Evolutionary conservation across 805 yeast species (phyloP).

Genomic region (Hanseniaspora mollemarum): DNA sequence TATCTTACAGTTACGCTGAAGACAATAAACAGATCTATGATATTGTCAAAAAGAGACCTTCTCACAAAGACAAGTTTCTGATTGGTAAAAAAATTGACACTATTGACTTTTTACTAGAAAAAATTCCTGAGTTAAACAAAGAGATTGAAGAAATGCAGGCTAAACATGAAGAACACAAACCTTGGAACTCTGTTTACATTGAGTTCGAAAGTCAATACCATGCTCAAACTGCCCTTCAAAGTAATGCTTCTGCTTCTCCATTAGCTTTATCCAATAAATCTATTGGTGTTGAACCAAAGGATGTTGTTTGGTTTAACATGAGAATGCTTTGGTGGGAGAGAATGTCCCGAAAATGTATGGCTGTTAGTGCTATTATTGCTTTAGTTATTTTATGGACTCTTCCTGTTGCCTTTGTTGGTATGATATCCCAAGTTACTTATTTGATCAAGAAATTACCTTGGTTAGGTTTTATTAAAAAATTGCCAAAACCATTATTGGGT

Average conservation of each 20-base stretch:
- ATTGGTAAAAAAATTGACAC: slow-evolving; percentile 55
- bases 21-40: slow-evolving; percentile 30
- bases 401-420: slow-evolving; percentile 71
- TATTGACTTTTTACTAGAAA: slow-evolving; percentile 44
- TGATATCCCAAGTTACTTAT: slow-evolving; percentile 54
- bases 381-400: slow-evolving; percentile 58
- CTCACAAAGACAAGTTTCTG: slow-evolving; percentile 33
- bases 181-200: slow-evolving; percentile 72
- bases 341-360: slow-evolving; percentile 41
- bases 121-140: slow-evolving; percentile 44
- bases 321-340: slow-evolving; percentile 75
- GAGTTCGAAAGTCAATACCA: slow-evolving; percentile 66
- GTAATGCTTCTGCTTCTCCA: slow-evolving; percentile 54
- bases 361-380: slow-evolving; percentile 44
- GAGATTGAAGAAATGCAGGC: slow-evolving; percentile 49
- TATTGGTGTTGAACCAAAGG: slow-evolving; percentile 52
- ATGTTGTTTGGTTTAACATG: slow-evolving; percentile 61
- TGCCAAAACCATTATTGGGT: slow-evolving; percentile 49
- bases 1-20: slow-evolving; percentile 19
- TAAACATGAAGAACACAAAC: slow-evolving; percentile 36
- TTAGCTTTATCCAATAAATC: slow-evolving; percentile 48
- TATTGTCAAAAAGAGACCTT: slow-evolving; percentile 62
- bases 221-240: slow-evolving; percentile 63
- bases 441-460: slow-evolving; percentile 47
- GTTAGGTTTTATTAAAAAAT: slow-evolving; percentile 44